These are phyloP conservation scores for Pseudogymnoascus sp. DNA, from an alignment of 2,329 filamentous ascomycete genomes.

Conservation along the genomic window DNA sequence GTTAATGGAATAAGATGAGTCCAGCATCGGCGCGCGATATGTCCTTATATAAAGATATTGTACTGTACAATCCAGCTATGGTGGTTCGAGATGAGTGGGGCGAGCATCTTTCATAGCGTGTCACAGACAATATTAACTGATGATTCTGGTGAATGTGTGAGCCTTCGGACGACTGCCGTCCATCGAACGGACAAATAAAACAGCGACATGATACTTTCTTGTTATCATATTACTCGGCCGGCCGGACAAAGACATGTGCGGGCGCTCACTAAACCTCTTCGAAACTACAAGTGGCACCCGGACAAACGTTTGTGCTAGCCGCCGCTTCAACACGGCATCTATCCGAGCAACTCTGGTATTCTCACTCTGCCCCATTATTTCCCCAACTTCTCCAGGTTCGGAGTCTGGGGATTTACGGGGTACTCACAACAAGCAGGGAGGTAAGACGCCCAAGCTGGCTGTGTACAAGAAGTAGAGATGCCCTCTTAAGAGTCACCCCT, in stretches of 20 bases:
- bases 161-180: neutral
- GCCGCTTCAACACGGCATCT: neutral
- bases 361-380: neutral
- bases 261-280: neutral
- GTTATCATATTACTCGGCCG: neutral
- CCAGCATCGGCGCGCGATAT: neutral
- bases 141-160: neutral
- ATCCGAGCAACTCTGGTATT: neutral
- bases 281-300: neutral
- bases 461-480: neutral
- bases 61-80: neutral
- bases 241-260: slow-evolving; percentile 8
- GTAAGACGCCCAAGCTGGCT: neutral
- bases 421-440: neutral
- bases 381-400: neutral
- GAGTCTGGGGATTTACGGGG: neutral
- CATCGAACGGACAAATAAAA: neutral
- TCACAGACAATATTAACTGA: neutral
- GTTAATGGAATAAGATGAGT: neutral
- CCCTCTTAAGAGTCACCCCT: neutral
- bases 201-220: neutral
- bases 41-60: neutral
- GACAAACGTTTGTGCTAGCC: neutral
- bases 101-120: no score
- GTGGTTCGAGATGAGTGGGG: slow-evolving; percentile 15